Evolutionary conservation across 116 monocot species (phyloP), one percentile per base, ranked within the genome.

Genomic region (Dioscorea cayenensis): DNA sequence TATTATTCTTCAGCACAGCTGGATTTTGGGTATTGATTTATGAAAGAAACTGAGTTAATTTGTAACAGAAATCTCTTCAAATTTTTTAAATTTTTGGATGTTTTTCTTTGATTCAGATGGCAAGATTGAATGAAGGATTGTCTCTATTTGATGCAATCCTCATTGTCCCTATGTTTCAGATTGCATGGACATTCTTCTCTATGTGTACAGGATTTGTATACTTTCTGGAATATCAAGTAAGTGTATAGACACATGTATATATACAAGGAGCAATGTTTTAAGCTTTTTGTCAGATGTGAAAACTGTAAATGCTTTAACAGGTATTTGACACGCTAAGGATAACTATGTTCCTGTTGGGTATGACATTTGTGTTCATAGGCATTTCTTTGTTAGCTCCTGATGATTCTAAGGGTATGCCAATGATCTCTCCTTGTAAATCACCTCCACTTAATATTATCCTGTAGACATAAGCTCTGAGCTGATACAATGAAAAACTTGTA

Each of bases 101-200:
- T 32, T 32, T 14, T 65, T 65, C 27, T 48, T 70, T 27, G 64
- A 64, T 81, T 19, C 84, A 96, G 96, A 93, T 97, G 97, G 71
- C 93, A 49, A 92, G 97, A 82, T 76, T 97, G 88, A 97, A 97
- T 73, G 97, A 97, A 72, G 93, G 97, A 21, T 79, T 97, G 51
- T 92, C 97, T 70, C 68, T 92, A 20, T 97, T 92, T 63, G 97
- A 97, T 86, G 92, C 86, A 74, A 97, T 97, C 75, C 77, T 97
- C 65, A 90, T 97, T 68, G 97, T 90, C 58, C 97, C 97, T 55
- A 97, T 93, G 93, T 97, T 97, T 78, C 97, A 97, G 77, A 92
- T 97, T 77, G 88, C 86, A 64, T 97, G 97, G 97, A 97, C 97
- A 74, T 97, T 97, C 73, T 97, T 97, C 74, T 97, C 97, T 29